These are phyloP conservation scores for Talaromyces sp. DNA, from an alignment of 2,329 filamentous ascomycete genomes.

Conservation along the genomic window DNA sequence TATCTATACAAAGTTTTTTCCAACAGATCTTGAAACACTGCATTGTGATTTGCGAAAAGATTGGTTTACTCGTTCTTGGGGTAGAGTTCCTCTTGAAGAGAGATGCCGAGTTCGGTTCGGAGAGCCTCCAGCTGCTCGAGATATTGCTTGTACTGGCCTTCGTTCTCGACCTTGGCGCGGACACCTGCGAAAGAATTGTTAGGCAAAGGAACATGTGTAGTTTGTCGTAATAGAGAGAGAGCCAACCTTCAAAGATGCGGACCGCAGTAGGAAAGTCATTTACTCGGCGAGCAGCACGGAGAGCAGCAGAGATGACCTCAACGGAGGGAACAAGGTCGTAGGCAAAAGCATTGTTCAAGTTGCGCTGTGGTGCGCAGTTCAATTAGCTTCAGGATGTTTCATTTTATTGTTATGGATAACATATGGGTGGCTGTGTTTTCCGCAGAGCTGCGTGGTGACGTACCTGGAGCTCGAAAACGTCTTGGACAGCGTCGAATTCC, in stretches of 20 bases:
- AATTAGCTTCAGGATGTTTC: neutral
- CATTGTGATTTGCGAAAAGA: neutral
- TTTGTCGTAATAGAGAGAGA: neutral
- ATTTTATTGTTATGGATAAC: neutral
- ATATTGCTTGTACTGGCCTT: slow-evolving; percentile 93
- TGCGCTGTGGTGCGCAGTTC: slow-evolving; percentile 55
- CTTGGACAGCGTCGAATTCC: slow-evolving; percentile 95
- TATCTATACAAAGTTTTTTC: slow-evolving; percentile 13
- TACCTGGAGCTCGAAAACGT: slow-evolving; percentile 99
- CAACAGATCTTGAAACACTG: neutral
- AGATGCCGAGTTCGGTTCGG: slow-evolving; percentile 87
- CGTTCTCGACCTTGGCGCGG: slow-evolving; percentile 99
- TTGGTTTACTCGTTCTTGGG: slow-evolving; percentile 49
- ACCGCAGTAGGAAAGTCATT: slow-evolving; percentile 99
- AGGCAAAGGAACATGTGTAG: neutral
- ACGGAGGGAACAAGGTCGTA: slow-evolving; percentile 98
- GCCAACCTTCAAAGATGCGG: slow-evolving; percentile 93
- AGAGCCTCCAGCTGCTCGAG: slow-evolving; percentile 87
- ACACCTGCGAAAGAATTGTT: slow-evolving; percentile 58
- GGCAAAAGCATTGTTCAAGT: slow-evolving; percentile 99
- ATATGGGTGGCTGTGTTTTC: slow-evolving; percentile 11
- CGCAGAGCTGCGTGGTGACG: slow-evolving; percentile 21
- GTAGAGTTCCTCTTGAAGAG: slow-evolving; percentile 89
- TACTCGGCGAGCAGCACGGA: slow-evolving; percentile 89
- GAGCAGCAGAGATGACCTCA: slow-evolving; percentile 81